Evolutionary conservation across 495 filamentous ascomycete genomes (phyloP), one percentile per base, ranked within the genome.

Genomic region (Trichoderma gamsii): DNA sequence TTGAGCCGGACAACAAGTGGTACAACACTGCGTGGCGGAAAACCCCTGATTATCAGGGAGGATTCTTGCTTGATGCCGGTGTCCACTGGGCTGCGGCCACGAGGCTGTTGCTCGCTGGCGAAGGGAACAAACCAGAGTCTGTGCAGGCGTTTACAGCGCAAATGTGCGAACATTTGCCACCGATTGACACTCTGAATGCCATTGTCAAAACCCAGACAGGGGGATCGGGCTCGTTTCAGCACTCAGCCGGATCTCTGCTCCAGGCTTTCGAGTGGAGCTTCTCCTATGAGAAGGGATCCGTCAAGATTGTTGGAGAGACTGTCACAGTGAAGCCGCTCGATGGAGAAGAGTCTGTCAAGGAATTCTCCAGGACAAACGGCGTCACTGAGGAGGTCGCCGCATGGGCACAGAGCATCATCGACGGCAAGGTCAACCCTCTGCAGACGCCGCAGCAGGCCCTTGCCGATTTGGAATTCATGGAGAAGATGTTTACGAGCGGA

Each of bases 1-100:
- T 92, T 25, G 72, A 82, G 73, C 71, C 72, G 25, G 68, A 67
- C 38, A 79, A 76, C 70, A 75, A 75, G 46, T 79, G 72, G 66
- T 75, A 69, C 71, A 77, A 88, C 67, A 93, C 90, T 1, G 75
- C 81, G 52, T 93, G 91, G 91, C 86, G 91, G 23, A 91, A 89
- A 72, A 83, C 69, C 16, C 91, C 91, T 0, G 77, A 82, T 43
- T 85, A 92, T 72, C 89, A 92, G 73, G 91, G 90, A 29, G 91
- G 91, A 23, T 95, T 93, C 72, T 73, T 93, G 23, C 79, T 94
- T 0, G 91, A 93, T 70, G 91, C 88, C 4, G 90, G 91, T 3
- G 86, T 95, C 8, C 91, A 93, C 73, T 86, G 84, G 67, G 78
- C 88, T 41, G 91, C 91, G 21, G 88, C 78, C 0, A 76, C 88